Base-by-base conservation (phyloP, 1,284 basidiomycete genomes). In the Fomes fomentarius region DNA sequence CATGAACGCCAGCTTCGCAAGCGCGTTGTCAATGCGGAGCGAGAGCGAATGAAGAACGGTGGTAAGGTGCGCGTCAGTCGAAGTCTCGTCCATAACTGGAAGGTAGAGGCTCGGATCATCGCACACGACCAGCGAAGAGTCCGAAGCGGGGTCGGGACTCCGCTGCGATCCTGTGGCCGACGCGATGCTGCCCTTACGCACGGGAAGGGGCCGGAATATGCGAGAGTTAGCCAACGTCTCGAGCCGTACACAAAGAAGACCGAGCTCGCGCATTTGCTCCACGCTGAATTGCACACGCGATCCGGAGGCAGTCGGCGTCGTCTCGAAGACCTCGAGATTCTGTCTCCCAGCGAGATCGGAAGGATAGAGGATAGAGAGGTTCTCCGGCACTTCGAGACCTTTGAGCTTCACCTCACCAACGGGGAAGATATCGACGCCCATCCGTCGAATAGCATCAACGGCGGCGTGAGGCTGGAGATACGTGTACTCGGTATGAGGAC, bases 351-450 rank as follows among this genome's bases (percentile, higher is more conserved):
- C 81, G 19, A 99, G 78, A 15, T 83, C 82, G 47, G 76, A 80
- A 0, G 96, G 94, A 69, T 95, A 98, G 43, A 98, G 81, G 22
- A 91, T 73, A 25, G 93, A 92, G 14, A 99, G 78, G 63, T 84
- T 80, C 72, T 98, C 96, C 1, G 93, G 93, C 1, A 91, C 81
- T 73, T 98, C 95, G 33, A 98, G 79, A 14, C 96, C 96, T 72
- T 98, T 98, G 62, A 99, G 84, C 69, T 94, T 93, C 60, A 89
- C 82, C 71, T 98, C 94, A 21, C 97, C 97, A 24, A 97, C 83
- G 33, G 84, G 81, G 31, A 88, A 80, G 52, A 96, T 82, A 28
- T 83, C 79, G 43, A 95, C 79, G 2, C 90, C 90, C 64, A 97
- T 82, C 30, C 85, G 77, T 25, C 84, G 84, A 56, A 96, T 84